Evolutionary conservation across 1,284 basidiomycete species (phyloP).

Genomic region (Sporisorium sorghi): DNA sequence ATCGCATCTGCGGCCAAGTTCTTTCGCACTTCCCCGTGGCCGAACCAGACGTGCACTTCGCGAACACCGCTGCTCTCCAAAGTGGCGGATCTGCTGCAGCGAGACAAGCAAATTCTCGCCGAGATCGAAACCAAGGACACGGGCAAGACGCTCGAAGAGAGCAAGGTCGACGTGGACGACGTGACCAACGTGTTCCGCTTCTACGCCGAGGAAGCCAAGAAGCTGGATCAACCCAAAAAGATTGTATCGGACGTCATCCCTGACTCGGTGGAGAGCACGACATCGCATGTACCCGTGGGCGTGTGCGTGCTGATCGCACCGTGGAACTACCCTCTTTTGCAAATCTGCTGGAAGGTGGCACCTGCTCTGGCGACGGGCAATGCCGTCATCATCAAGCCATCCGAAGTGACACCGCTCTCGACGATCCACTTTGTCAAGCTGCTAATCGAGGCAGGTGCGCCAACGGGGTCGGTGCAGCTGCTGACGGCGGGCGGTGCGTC

Average conservation of each 20-base stretch:
- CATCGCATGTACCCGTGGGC: constrained; percentile 65
- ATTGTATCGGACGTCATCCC: constrained; percentile 62
- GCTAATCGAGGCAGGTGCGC: constrained; percentile 65
- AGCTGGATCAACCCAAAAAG: constrained; percentile 58
- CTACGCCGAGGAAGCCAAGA: constrained; percentile 66
- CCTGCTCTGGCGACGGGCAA: constrained; percentile 68
- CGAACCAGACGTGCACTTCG: constrained; percentile 47
- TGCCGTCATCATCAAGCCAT: constrained; percentile 67
- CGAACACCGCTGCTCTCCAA: constrained; percentile 52
- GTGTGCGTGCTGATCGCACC: constrained; percentile 68
- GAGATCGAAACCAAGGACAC: constrained; percentile 67
- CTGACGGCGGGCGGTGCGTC: constrained; percentile 65
- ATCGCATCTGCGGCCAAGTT: constrained; percentile 57
- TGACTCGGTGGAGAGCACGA: constrained; percentile 56
- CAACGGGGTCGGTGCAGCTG: constrained; percentile 59
- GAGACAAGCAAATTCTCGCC: constrained; percentile 58
- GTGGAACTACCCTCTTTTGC: constrained; percentile 68
- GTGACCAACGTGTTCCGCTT: constrained; percentile 67
- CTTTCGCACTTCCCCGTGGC: constrained; percentile 59
- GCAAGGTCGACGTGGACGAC: constrained; percentile 66
- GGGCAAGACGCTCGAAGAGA: constrained; percentile 67
- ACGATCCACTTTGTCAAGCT: constrained; percentile 65
- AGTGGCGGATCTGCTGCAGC: constrained; percentile 64
- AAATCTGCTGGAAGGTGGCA: constrained; percentile 69
- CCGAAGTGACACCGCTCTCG: constrained; percentile 68